Evolutionary conservation across 2,329 filamentous ascomycete genomes (phyloP).

Genomic region (Colletotrichum coccodes): DNA sequence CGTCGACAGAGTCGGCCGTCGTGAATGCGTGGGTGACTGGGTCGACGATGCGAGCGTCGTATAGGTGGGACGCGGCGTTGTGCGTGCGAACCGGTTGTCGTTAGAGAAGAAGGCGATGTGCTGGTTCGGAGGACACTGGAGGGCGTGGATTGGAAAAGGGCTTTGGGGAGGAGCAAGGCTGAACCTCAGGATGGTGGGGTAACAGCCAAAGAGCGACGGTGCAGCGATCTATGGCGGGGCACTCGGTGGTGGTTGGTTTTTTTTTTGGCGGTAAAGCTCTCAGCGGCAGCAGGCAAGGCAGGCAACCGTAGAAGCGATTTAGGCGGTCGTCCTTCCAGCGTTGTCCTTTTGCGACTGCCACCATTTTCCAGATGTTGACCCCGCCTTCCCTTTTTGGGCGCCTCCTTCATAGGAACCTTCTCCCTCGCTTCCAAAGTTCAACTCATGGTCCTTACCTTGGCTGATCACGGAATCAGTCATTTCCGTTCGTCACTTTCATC

Average conservation of each 20-base stretch:
- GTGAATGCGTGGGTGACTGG: background rate
- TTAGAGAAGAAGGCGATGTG: background rate
- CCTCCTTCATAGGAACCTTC: background rate
- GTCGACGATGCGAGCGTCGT: background rate
- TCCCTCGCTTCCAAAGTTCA: background rate
- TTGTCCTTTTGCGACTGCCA: background rate
- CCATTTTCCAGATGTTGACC: background rate
- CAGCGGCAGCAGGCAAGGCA: background rate
- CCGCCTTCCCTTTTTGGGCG: slow-evolving; percentile 15
- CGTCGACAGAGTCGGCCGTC: background rate
- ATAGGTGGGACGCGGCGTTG: background rate
- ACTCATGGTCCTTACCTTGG: background rate
- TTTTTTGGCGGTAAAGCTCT: slow-evolving; percentile 1
- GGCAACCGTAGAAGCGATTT: background rate
- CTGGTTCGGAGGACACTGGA: slow-evolving; percentile 1
- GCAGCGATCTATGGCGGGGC: slow-evolving; percentile 22
- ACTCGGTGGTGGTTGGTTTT: no score
- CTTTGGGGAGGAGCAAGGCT: slow-evolving; percentile 27
- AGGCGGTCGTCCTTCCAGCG: background rate
- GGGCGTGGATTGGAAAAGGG: slow-evolving; percentile 8
- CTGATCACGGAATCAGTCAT: background rate
- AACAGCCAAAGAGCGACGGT: slow-evolving; percentile 8
- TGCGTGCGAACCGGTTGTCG: slow-evolving; percentile 1
- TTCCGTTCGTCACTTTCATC: background rate
- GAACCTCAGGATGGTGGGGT: slow-evolving; percentile 31